Percentiles rank a stretch among this genome's conserved stretches.
Evolutionary conservation across 257 asterid species (phyloP).

Genomic region (Petrea volubilis): DNA sequence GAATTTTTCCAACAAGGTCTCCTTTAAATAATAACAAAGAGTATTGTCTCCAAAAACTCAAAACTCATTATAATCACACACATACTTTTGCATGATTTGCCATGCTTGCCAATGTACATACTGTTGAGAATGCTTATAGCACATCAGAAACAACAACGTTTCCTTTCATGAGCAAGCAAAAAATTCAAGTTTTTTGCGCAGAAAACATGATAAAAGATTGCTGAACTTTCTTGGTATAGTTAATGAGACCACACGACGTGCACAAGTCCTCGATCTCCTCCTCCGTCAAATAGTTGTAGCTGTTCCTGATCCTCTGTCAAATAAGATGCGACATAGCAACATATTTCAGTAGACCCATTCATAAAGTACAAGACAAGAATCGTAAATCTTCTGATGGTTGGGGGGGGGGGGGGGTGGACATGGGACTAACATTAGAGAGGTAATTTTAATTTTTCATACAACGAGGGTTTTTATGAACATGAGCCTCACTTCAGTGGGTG

Average conservation of each 20-base stretch:
- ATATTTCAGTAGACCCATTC: conserved; percentile 6
- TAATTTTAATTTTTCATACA: neutral
- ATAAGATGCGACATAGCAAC: neutral
- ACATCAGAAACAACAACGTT: neutral
- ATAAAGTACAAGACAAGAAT: neutral
- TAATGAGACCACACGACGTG: conserved; percentile 75
- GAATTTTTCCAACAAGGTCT: no score
- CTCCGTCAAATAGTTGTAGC: conserved; percentile 60
- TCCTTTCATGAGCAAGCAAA: neutral
- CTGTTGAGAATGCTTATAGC: neutral
- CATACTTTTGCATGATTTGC: neutral
- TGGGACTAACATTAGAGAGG: no score
- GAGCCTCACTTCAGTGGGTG: no score
- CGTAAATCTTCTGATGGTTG: no score
- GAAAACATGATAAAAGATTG: conserved; percentile 84
- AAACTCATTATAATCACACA: neutral
- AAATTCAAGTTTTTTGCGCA: conserved; percentile 73
- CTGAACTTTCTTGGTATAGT: conserved; percentile 62
- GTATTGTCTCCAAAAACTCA: no score
- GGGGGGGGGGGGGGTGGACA: no score
- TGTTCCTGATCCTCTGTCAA: conserved; percentile 39
- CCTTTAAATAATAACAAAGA: no score
- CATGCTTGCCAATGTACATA: no score
- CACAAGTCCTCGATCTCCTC: conserved; percentile 89
- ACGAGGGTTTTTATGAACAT: no score